Percentiles rank a stretch among this genome's conserved stretches.
Conservation (phyloP, 306 rosid species). For the Sphenostylis stenocarpa region DNA sequence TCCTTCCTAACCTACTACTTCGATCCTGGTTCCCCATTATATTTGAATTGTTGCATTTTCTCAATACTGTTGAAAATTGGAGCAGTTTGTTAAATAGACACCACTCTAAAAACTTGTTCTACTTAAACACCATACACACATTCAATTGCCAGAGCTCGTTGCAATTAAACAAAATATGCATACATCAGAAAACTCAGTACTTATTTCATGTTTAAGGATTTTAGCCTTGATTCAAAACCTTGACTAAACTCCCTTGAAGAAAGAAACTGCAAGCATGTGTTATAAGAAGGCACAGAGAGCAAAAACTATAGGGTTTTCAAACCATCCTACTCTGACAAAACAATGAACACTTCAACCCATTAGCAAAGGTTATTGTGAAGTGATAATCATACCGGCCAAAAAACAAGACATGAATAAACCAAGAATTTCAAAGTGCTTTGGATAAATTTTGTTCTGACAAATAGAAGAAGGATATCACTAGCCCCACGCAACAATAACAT, state of each 20-base stretch:
- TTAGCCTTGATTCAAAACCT: constrained; percentile 5
- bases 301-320: neutral
- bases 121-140: neutral
- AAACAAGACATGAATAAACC: neutral
- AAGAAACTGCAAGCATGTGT: neutral
- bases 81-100: constrained; percentile 13
- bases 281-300: neutral
- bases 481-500: constrained; percentile 1
- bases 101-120: neutral
- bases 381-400: neutral
- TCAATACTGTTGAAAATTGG: constrained; percentile 3
- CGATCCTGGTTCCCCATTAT: neutral
- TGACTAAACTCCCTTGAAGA: constrained; percentile 28
- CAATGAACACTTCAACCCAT: constrained; percentile 3
- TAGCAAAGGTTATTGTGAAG: neutral
- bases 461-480: neutral
- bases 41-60: constrained; percentile 17
- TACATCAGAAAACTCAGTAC: neutral
- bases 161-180: neutral
- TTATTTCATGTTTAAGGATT: neutral
- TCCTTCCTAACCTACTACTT: neutral
- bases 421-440: neutral
- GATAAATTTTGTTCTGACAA: neutral
- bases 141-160: constrained; percentile 1
- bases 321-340: constrained; percentile 6